Evolutionary conservation across 768 basidiomycete species (phyloP).

Genomic region (Boletus rubropictus): DNA sequence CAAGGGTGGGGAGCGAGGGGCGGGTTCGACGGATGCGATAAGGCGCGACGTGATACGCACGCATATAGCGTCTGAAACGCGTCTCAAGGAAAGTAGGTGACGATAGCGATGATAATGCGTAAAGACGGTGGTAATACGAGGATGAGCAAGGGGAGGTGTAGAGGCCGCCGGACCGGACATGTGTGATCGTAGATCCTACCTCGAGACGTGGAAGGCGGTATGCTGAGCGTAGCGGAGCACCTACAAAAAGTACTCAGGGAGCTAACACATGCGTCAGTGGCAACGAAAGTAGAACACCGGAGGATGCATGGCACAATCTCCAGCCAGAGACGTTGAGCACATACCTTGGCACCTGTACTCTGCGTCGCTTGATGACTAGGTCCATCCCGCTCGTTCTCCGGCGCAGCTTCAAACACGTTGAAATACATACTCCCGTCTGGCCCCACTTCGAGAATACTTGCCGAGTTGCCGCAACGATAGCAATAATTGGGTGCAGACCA

Average conservation of each 20-base stretch:
- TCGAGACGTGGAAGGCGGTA: not conserved
- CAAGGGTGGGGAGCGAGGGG: not conserved
- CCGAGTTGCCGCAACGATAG: slow-evolving; percentile 96
- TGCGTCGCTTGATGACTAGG: slow-evolving; percentile 74
- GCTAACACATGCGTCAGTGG: slow-evolving; percentile 34
- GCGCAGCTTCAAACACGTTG: slow-evolving; percentile 97
- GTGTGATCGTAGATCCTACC: slow-evolving; percentile 8
- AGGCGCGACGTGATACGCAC: not conserved
- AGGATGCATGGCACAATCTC: no score
- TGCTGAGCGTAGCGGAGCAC: not conserved
- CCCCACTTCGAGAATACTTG: slow-evolving; percentile 92
- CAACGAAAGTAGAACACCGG: not conserved
- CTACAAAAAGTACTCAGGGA: slow-evolving; percentile 76
- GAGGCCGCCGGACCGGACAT: not conserved
- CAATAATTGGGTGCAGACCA: slow-evolving; percentile 99
- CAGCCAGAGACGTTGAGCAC: not conserved
- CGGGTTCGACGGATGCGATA: not conserved
- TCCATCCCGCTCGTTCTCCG: slow-evolving; percentile 93
- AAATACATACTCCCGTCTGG: slow-evolving; percentile 86
- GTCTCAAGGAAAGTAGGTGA: not conserved
- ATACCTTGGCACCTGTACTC: slow-evolving; percentile 67
- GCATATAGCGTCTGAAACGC: slow-evolving; percentile 5
- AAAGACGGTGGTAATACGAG: not conserved
- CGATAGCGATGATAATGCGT: slow-evolving; percentile 3
- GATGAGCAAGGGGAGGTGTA: slow-evolving; percentile 1